A percentile compares a stretch with the other conserved stretches of the same genome.
These are phyloP conservation scores for Tanacetum coccineum DNA, from an alignment of 129 eudicot genomes.

Conservation along the genomic window DNA sequence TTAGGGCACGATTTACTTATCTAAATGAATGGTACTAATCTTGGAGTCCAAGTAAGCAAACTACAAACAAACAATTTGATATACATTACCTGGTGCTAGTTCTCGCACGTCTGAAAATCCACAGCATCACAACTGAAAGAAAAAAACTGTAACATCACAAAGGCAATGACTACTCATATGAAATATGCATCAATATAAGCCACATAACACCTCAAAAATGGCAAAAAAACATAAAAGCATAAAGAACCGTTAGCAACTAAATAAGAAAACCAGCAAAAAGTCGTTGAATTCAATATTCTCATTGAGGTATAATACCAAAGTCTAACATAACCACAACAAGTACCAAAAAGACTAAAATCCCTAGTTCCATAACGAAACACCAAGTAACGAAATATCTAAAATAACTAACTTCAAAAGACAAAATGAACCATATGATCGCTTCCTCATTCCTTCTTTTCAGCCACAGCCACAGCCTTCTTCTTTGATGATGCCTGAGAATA, in stretches of 20 bases:
- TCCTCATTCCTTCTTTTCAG: conserved; percentile 57
- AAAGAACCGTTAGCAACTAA: conserved; percentile 11
- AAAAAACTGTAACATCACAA: no score
- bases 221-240: background rate
- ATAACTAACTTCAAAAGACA: conserved; percentile 13
- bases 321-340: conserved; percentile 20
- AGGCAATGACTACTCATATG: no score
- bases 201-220: background rate
- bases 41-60: no score
- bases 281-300: conserved; percentile 24
- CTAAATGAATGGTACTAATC: no score
- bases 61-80: no score
- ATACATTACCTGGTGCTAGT: no score
- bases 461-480: conserved; percentile 58
- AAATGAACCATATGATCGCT: conserved; percentile 17
- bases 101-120: no score
- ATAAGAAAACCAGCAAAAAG: conserved; percentile 16
- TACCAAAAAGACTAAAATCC: conserved; percentile 14
- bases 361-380: conserved; percentile 24
- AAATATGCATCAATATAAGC: no score
- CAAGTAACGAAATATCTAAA: conserved; percentile 22
- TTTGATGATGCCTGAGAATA: conserved; percentile 90
- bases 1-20: no score
- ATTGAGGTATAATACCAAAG: conserved; percentile 30
- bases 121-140: no score